Base-by-base conservation (phyloP, 192 early-diverging fungal species). In the Coemansia sp. region DNA sequence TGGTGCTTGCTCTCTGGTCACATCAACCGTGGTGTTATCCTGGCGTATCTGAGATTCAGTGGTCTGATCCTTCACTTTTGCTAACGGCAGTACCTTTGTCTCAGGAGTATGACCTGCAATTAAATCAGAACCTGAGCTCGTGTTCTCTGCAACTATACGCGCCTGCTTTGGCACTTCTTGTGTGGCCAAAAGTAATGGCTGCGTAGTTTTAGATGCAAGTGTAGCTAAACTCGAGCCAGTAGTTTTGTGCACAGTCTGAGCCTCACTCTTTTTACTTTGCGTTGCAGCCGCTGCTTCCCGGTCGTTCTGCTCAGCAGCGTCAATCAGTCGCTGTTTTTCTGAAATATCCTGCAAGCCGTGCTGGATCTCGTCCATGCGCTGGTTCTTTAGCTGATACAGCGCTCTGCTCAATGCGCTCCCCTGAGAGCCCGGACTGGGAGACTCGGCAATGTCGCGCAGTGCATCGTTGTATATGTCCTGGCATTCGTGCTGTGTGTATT, bases 321-420 rank as follows among this genome's bases (percentile, higher is more conserved):
- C 41, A 12, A 16, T 3, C 41, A n/a, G 12, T 0, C 11, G 41
- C 16, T 45, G 41, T n/a, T 45, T 12, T 5, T 16, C 41, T 45
- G 48, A 16, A 21, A 49, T 49, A 49, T 8, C 7, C 17, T 49
- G 4, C 19, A 49, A 49, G 19, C 48, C 19, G n/a, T 22, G 48
- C 19, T 49, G 48, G 60, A 79, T 70, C 55, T 79, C 77, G 51
- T 61, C 52, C 27, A 79, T 45, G 2, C 77, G 67, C 64, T 45
- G 53, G 4, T 52, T 31, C 43, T 70, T 73, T 23, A 72, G 66
- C 10, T 21, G 26, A n/a, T 12, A 23, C 17, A 79, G 21, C 19
- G 76, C 67, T 16, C 52, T 12, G 19, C 56, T 31, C 11, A 77
- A 51, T 17, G 37, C 52, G 6, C n/a, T 45, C n/a, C 47, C 10